A percentile compares a stretch with the other conserved stretches of the same genome.
Conservation (phyloP, 306 rosid species). For the Lathyrus tuberosus region DNA sequence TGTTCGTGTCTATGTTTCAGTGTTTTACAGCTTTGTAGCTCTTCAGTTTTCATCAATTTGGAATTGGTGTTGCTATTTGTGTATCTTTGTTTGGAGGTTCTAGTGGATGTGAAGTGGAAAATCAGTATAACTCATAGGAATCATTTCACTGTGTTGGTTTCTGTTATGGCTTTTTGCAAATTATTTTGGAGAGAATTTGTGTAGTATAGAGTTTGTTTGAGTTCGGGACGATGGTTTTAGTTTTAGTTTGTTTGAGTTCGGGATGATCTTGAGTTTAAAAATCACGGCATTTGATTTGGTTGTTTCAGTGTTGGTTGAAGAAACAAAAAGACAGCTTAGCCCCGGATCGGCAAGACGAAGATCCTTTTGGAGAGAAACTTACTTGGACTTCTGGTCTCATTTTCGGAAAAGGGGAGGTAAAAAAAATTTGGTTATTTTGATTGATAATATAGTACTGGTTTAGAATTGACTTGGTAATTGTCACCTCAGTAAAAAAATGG, state of each 20-base stretch:
- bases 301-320: slow-evolving; percentile 96
- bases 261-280: not conserved
- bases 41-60: not conserved
- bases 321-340: slow-evolving; percentile 81
- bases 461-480: slow-evolving; percentile 13
- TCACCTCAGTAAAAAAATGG: not conserved
- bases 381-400: slow-evolving; percentile 95
- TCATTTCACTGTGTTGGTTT: not conserved
- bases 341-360: slow-evolving; percentile 63
- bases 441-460: slow-evolving; percentile 8
- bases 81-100: not conserved
- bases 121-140: too few species aligned
- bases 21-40: not conserved
- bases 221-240: not conserved
- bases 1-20: not conserved
- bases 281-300: slow-evolving; percentile 9
- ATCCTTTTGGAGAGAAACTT: slow-evolving; percentile 42
- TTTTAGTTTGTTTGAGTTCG: not conserved
- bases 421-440: slow-evolving; percentile 11
- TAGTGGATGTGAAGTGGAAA: too few species aligned
- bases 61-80: not conserved
- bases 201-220: slow-evolving; percentile 6
- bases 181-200: slow-evolving; percentile 21
- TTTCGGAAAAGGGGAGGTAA: slow-evolving; percentile 91
- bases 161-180: slow-evolving; percentile 14